These are phyloP conservation scores for Cladophialophora chaetospira DNA, from an alignment of 2,329 filamentous ascomycete species.

Conservation along the genomic window DNA sequence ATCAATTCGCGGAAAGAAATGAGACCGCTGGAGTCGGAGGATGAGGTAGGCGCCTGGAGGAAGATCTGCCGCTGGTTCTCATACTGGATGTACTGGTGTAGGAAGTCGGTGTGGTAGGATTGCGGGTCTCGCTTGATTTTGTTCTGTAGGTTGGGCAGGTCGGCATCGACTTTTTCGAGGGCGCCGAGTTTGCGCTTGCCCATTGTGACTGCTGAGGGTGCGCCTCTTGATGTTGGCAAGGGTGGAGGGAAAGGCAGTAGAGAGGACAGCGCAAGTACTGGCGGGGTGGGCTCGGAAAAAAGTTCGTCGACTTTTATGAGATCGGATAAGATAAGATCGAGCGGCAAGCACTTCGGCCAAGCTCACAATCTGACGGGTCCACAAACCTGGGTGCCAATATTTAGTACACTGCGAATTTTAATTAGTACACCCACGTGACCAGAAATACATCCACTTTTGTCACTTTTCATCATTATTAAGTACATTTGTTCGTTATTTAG, in stretches of 20 bases:
- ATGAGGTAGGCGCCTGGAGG: constrained; percentile 75
- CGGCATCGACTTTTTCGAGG: constrained; percentile 92
- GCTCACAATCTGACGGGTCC: too few species aligned
- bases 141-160: constrained; percentile 86
- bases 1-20: constrained; percentile 88
- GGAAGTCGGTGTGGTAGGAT: constrained; percentile 87
- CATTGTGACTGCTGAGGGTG: constrained; percentile 49
- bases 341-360: too few species aligned
- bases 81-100: constrained; percentile 88
- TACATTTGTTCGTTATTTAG: too few species aligned
- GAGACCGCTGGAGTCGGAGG: constrained; percentile 70
- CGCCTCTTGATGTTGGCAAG: not conserved
- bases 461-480: too few species aligned
- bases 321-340: too few species aligned
- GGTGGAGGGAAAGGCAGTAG: not conserved
- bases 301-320: too few species aligned
- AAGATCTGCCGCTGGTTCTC: constrained; percentile 90
- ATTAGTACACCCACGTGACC: too few species aligned
- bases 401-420: too few species aligned
- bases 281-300: not conserved
- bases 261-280: not conserved
- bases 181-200: constrained; percentile 88
- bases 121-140: constrained; percentile 86
- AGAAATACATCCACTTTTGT: too few species aligned
- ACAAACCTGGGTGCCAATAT: too few species aligned